These are phyloP conservation scores for Trichoderma sp. DNA, from an alignment of 2,329 filamentous ascomycete species.

Conservation along the genomic window DNA sequence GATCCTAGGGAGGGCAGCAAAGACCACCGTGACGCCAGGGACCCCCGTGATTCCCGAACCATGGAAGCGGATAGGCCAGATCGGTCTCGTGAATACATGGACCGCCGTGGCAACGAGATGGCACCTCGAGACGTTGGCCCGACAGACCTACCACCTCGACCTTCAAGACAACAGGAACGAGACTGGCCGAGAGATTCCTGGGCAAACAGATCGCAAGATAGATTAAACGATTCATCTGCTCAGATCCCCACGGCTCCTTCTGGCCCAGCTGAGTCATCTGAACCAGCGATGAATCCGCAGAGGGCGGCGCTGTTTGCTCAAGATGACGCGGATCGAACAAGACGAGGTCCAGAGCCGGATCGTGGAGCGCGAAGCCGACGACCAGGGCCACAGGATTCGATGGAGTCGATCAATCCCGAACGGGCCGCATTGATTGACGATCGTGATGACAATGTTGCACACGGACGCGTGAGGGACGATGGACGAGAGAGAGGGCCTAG, in stretches of 20 bases:
- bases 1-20: constrained; percentile 34
- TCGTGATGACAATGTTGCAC: constrained; percentile 30
- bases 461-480: constrained; percentile 45
- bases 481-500: constrained; percentile 41
- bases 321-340: constrained; percentile 30
- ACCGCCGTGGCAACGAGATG: constrained; percentile 43
- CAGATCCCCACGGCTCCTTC: constrained; percentile 28
- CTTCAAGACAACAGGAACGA: constrained; percentile 41
- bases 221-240: constrained; percentile 31
- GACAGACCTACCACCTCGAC: constrained; percentile 36
- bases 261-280: constrained; percentile 32
- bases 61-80: constrained; percentile 42
- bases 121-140: constrained; percentile 27
- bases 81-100: constrained; percentile 44
- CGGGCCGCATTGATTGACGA: constrained; percentile 47
- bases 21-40: constrained; percentile 38
- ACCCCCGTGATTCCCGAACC: constrained; percentile 37
- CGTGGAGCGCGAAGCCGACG: constrained; percentile 31
- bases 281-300: constrained; percentile 55
- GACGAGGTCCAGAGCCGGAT: constrained; percentile 33
- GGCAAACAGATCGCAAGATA: constrained; percentile 29
- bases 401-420: constrained; percentile 48
- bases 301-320: constrained; percentile 50
- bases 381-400: constrained; percentile 29
- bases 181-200: constrained; percentile 38